Evolutionary conservation across 2,329 filamentous ascomycete species (phyloP), one percentile per base, ranked within the genome.

Genomic region (Pleoardoris graminearum): DNA sequence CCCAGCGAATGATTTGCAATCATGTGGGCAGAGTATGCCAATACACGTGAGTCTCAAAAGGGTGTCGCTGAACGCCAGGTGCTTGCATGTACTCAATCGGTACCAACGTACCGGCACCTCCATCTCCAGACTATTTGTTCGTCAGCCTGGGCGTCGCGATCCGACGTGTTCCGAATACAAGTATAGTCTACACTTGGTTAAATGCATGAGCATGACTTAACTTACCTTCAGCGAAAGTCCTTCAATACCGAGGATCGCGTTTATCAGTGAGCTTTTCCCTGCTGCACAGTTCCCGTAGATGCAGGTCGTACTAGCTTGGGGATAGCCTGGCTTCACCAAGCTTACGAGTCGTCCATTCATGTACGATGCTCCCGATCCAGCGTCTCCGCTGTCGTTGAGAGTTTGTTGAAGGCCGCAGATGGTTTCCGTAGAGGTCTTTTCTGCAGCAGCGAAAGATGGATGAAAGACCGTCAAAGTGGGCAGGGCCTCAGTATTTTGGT

Each of bases 241-340:
- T 14, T 51, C 48, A 6, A 39, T 17, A 1, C 32, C 32, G 8
- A 51, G 39, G n/a, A 11, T 14, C 5, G 41, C 48, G 27, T 51
- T 51, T 8, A 51, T 38, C 7, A 45, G 33, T 4, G 41, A 51
- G 10, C 30, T 29, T 16, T 50, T 50, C 7, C 39, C 39, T 1
- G 33, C 48, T 5, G 39, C 48, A 19, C 48, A 51, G n/a, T 45
- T 45, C 8, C 48, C 48, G 30, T 38, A 51, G 7, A 51, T 17
- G 21, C 39, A 45, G 27, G 25, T 38, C 27, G 30, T 45, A 6
- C 17, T 33, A 12, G 32, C 23, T 14, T 5, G 22, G 5, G 48
- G 38, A 22, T 43, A 25, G 3, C 10, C 29, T 3, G 39, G 38
- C 30, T 30, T 21, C 11, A 21, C 16, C 2, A 50, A 8, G 14